phyloP scores from a whole-genome alignment of 2,329 filamentous ascomycete genomes.

The Claviceps fusiformis region DNA sequence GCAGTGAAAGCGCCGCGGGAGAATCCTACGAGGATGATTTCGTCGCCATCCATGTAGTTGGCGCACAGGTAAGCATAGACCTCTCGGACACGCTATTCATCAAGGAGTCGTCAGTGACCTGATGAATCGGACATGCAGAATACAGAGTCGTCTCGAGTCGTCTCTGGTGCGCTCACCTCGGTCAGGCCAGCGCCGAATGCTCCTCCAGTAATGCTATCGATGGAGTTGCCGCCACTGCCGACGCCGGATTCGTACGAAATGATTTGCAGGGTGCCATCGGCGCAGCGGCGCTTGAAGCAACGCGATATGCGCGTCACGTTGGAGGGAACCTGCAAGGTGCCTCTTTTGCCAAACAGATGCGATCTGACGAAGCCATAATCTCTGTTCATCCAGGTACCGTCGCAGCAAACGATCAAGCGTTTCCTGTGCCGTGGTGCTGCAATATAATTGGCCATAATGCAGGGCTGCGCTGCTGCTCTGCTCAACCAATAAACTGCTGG shows the following conservation, averaged over 20 bases:
- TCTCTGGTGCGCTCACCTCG: conserved; percentile 24
- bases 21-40: conserved; percentile 43
- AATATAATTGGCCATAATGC: neutral
- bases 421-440: conserved; percentile 17
- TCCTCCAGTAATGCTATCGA: conserved; percentile 40
- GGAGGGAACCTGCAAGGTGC: conserved; percentile 37
- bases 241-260: conserved; percentile 49
- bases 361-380: conserved; percentile 33
- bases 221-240: conserved; percentile 34
- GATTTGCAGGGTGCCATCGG: conserved; percentile 40
- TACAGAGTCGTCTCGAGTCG: neutral
- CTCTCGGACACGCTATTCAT: conserved; percentile 38
- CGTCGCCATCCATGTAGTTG: conserved; percentile 45
- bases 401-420: conserved; percentile 37
- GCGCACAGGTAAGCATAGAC: conserved; percentile 49
- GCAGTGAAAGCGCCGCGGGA: conserved; percentile 46
- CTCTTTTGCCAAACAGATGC: conserved; percentile 20
- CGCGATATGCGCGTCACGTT: conserved; percentile 49
- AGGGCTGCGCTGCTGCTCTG: neutral
- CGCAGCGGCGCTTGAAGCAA: conserved; percentile 37
- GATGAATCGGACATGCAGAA: neutral
- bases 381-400: conserved; percentile 41
- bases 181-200: conserved; percentile 41
- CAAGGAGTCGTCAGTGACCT: neutral
- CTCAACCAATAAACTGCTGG: neutral